Evolutionary conservation across 495 filamentous ascomycete species (phyloP).

Genomic region (Hyaloscypha finlandica): DNA sequence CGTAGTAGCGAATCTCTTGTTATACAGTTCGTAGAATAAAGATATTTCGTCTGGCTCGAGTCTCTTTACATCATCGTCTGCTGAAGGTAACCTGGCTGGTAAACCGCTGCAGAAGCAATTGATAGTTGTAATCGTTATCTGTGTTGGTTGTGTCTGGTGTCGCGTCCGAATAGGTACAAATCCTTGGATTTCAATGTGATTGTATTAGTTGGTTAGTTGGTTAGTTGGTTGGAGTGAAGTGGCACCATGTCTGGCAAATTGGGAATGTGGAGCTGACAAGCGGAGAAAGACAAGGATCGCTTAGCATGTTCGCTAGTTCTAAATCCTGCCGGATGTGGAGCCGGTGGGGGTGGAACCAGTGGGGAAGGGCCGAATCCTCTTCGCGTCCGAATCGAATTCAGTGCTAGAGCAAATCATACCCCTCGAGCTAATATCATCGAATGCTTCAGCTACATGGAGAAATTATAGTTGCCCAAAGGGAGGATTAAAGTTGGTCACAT

Average conservation of each 20-base stretch:
- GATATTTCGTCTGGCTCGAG: too few relatives aligned
- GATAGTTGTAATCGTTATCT: background rate
- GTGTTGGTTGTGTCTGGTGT: background rate
- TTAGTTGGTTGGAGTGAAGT: too few relatives aligned
- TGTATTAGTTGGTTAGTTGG: too few relatives aligned
- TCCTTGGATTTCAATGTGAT: too few relatives aligned
- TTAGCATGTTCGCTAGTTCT: background rate
- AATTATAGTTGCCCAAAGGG: background rate
- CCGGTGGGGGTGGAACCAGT: background rate
- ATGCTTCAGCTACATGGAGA: conserved; percentile 1
- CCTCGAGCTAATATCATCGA: background rate
- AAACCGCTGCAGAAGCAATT: too few relatives aligned
- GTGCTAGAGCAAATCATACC: background rate
- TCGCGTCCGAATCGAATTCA: conserved; percentile 1
- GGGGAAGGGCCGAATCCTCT: conserved; percentile 1
- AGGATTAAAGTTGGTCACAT: conserved; percentile 1
- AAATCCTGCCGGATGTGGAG: background rate
- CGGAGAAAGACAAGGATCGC: background rate
- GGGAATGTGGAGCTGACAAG: background rate
- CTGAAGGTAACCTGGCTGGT: too few relatives aligned
- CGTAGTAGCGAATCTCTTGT: too few relatives aligned
- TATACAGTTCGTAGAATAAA: too few relatives aligned
- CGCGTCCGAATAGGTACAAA: too few relatives aligned
- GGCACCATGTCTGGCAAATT: too few relatives aligned
- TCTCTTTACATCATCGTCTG: too few relatives aligned